These are phyloP conservation scores for Lyophyllum shimeji DNA, from an alignment of 768 basidiomycete species.

Conservation along the genomic window DNA sequence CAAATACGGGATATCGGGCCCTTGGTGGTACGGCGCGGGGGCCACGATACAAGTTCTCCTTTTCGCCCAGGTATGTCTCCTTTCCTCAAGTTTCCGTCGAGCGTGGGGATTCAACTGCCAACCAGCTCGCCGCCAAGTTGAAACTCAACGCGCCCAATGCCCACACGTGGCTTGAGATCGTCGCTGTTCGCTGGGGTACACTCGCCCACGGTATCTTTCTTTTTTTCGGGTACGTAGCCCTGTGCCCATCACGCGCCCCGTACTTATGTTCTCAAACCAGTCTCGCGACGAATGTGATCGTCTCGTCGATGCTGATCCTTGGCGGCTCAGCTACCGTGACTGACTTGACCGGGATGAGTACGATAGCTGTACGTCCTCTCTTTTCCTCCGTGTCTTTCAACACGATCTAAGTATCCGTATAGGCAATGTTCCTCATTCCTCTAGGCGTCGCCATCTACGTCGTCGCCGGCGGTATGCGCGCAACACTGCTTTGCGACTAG, in stretches of 20 bases:
- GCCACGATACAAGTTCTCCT: slow-evolving; percentile 86
- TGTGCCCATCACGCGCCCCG: not conserved
- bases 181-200: slow-evolving; percentile 77
- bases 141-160: slow-evolving; percentile 89
- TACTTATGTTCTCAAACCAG: slow-evolving; percentile 25
- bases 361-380: slow-evolving; percentile 54
- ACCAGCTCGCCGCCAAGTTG: slow-evolving; percentile 84
- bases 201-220: slow-evolving; percentile 82
- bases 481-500: slow-evolving; percentile 86
- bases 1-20: slow-evolving; percentile 80
- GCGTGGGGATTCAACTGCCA: no score
- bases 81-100: not conserved
- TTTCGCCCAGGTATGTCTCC: slow-evolving; percentile 66
- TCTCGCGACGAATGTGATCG: slow-evolving; percentile 89
- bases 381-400: not conserved
- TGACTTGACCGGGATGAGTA: slow-evolving; percentile 86
- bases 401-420: not conserved
- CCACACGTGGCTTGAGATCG: slow-evolving; percentile 89
- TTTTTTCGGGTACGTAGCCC: slow-evolving; percentile 67
- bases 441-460: slow-evolving; percentile 88
- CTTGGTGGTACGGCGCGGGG: slow-evolving; percentile 93
- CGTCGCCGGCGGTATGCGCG: slow-evolving; percentile 83
- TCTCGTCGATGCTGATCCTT: slow-evolving; percentile 81
- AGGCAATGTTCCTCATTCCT: slow-evolving; percentile 90
- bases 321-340: slow-evolving; percentile 88